A percentile compares a stretch with the other conserved stretches of the same genome.
These are phyloP conservation scores for Plasmodium knowlesi DNA, from an alignment of 169 alveolate species.

Conservation along the genomic window DNA sequence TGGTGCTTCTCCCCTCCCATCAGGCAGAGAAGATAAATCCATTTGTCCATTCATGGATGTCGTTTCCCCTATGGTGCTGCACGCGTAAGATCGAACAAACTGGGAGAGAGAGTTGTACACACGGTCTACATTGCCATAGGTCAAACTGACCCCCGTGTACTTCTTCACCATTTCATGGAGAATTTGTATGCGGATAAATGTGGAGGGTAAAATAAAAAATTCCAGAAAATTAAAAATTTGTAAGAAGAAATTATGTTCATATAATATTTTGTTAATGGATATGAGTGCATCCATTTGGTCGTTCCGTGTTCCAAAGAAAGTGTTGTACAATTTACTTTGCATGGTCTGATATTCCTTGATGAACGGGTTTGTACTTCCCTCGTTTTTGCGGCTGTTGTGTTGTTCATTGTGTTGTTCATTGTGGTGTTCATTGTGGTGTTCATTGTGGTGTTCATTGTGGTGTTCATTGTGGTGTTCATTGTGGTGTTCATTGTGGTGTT, in stretches of 20 bases:
- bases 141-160: not conserved
- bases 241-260: constrained; percentile 30
- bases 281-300: not conserved
- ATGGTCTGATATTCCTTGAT: constrained; percentile 22
- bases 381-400: not conserved
- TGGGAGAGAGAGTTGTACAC: not conserved
- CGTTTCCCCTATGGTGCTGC: not conserved
- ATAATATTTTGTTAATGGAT: constrained; percentile 23
- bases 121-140: constrained; percentile 6
- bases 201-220: constrained; percentile 42
- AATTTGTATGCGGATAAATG: constrained; percentile 6
- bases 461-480: constrained; percentile 5
- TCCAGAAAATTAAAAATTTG: constrained; percentile 51
- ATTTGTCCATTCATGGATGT: not conserved
- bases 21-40: not conserved
- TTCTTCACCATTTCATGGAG: constrained; percentile 10
- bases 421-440: not conserved
- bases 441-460: not conserved
- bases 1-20: not conserved
- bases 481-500: not conserved
- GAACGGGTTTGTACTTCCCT: not conserved
- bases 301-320: not conserved
- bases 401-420: not conserved
- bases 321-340: constrained; percentile 41
- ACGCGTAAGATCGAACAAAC: not conserved